Conservation (phyloP, 1,139 yeast genomes). For the Ashbya aceris region DNA sequence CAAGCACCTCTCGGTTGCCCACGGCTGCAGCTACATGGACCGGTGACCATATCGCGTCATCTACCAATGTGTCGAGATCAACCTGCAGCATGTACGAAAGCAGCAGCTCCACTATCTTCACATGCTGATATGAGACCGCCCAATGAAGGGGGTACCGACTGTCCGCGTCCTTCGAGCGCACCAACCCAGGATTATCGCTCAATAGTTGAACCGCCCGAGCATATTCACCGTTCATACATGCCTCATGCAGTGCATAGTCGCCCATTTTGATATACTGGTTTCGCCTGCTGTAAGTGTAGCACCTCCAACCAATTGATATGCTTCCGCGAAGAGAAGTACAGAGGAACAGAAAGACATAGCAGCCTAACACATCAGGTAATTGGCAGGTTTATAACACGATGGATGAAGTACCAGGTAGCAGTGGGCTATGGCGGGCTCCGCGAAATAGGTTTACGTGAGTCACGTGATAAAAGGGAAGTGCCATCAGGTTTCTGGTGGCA, state of each 20-base stretch:
- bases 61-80: conserved; percentile 61
- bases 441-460: too few relatives aligned
- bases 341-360: too few relatives aligned
- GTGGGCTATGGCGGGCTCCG: too few relatives aligned
- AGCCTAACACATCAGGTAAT: too few relatives aligned
- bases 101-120: conserved; percentile 37
- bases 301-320: too few relatives aligned
- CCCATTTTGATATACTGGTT: not conserved
- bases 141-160: conserved; percentile 80
- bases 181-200: conserved; percentile 10
- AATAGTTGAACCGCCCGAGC: conserved; percentile 18
- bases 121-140: conserved; percentile 66
- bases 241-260: conserved; percentile 23
- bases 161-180: conserved; percentile 46
- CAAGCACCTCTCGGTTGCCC: conserved; percentile 51
- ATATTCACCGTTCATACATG: conserved; percentile 26
- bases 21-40: conserved; percentile 72
- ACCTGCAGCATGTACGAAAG: conserved; percentile 28
- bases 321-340: too few relatives aligned
- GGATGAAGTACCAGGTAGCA: too few relatives aligned
- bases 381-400: too few relatives aligned
- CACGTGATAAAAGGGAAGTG: too few relatives aligned
- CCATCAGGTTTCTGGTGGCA: too few relatives aligned
- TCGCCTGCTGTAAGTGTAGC: not conserved
- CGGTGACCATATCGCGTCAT: conserved; percentile 83